Percentiles rank a stretch among this genome's conserved stretches.
Evolutionary conservation across 2,329 filamentous ascomycete species (phyloP).

Genomic region (Colletotrichum aenigma): DNA sequence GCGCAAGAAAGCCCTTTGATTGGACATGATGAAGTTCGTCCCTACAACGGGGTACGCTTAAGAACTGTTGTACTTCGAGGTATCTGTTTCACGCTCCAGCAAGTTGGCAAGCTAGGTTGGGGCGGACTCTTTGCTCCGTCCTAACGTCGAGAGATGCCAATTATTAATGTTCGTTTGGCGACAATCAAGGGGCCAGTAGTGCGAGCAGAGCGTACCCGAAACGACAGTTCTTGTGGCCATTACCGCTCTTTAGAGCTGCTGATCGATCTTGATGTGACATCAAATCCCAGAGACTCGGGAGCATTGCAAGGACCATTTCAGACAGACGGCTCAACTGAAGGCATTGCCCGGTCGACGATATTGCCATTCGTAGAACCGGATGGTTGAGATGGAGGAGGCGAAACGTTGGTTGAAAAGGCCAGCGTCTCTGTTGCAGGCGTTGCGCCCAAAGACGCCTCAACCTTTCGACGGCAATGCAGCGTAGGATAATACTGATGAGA

Average conservation of each 20-base stretch:
- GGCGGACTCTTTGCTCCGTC: conserved; percentile 12
- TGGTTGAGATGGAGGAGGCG: background rate
- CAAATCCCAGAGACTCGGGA: background rate
- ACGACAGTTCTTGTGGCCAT: background rate
- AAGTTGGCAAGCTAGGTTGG: background rate
- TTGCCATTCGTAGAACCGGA: background rate
- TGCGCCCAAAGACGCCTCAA: background rate
- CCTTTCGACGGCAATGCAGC: background rate
- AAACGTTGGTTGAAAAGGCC: background rate
- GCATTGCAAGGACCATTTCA: background rate
- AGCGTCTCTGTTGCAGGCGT: background rate
- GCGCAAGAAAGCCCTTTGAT: background rate
- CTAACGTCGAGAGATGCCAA: background rate
- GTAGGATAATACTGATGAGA: background rate
- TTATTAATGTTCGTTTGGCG: background rate
- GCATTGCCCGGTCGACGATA: background rate
- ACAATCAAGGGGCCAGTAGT: background rate
- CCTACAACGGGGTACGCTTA: background rate
- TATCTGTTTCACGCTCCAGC: conserved; percentile 8
- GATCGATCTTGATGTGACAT: conserved; percentile 3
- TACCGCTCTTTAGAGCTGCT: background rate
- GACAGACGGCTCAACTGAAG: background rate
- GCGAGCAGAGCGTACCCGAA: background rate
- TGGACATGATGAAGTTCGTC: conserved; percentile 10
- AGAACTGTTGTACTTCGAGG: background rate